Base-by-base conservation (phyloP, 768 basidiomycete species). In the Boletellus sp. region DNA sequence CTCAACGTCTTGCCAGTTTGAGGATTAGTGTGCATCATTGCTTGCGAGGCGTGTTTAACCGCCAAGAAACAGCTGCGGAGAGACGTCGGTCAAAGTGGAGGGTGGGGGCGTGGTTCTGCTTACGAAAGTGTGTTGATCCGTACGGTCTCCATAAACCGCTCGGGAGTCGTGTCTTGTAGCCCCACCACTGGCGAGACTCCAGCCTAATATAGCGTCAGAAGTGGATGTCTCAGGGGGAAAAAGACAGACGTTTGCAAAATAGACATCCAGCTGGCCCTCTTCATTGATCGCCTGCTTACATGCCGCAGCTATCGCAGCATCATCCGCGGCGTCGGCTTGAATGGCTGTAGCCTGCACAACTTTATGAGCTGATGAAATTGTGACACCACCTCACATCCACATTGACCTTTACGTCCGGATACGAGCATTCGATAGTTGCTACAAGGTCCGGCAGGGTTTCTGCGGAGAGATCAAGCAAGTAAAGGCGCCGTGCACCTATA, bases 231-330 rank as follows among this genome's bases (percentile, higher is more conserved):
- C 37, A 11, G 1, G 33, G 37, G 20, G 40, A 15, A 48, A 33
- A 22, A 11, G 23, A 48, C 81, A 45, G 61, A 91, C 94, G 65
- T 97, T 96, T 31, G 94, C 94, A 64, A 94, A 97, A 76, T 96
- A 96, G 55, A 94, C 84, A 57, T 97, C 94, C 12, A 97, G 74
- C 51, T 82, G 78, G 9, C 93, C 92, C 63, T 94, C 85, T 52
- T 96, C 92, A 37, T 78, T 69, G 28, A 92, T 60, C 3, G 87
- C 90, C 50, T 74, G 82, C 49, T 84, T 71, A 65, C 93, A 92
- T 1, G 93, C 65, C 6, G 68, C 70, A 19, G 79, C 73, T 48
- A 96, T 84, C 10, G 84, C 78, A 12, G 68, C 57, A 46, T 92
- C 85, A 61, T 91, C 83, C 17, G 92, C 84, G 13, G 93, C 94